Base-by-base conservation (phyloP, 192 early-diverging fungal species). In the Chytriomyces sp. region DNA sequence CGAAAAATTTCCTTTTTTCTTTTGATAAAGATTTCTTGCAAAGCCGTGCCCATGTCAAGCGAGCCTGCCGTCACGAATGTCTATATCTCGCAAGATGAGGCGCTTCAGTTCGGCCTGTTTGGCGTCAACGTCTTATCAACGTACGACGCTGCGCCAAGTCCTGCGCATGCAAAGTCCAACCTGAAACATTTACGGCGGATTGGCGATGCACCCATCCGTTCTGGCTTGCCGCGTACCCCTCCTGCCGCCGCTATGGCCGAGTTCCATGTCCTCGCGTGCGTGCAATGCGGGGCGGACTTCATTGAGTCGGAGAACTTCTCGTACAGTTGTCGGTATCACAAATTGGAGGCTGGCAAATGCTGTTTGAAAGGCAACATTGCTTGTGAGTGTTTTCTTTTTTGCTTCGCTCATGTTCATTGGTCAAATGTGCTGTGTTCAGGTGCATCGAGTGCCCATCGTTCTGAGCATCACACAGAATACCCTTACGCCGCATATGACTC, bases 201-300 rank as follows among this genome's bases (percentile, higher is more conserved):
- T 57, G 53, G 53, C 53, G 53, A 13, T 20, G 20, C 3, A 57
- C 16, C 13, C 53, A 20, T 20, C 13, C 53, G 53, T 20, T 57
- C 53, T 13, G 53, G 20, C 53, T 20, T 57, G 13, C 53, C 53
- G 16, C 53, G 53, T 20, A 5, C 53, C 16, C 1, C 53, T 2
- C 53, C 53, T 20, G 0, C 53, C 20, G 53, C 20, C 20, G 20
- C 53, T 20, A 35, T 35, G 35, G 20, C 13, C 13, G 53, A 57
- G 13, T 68, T 43, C 45, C 18, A 44, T 43, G 50, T 71, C 23
- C 57, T 49, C 9, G 62, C 53, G 6, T 75, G 73, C 45, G 73
- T 75, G 7, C 73, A 75, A 50, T 75, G 73, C 49, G 63, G 62
- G 13, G 20, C 73, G 7, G 47, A 53, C 35, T 75, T 75, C 45